phyloP scores from a whole-genome alignment of 164 flowering plant genomes.

The Chimonanthus praecox region DNA sequence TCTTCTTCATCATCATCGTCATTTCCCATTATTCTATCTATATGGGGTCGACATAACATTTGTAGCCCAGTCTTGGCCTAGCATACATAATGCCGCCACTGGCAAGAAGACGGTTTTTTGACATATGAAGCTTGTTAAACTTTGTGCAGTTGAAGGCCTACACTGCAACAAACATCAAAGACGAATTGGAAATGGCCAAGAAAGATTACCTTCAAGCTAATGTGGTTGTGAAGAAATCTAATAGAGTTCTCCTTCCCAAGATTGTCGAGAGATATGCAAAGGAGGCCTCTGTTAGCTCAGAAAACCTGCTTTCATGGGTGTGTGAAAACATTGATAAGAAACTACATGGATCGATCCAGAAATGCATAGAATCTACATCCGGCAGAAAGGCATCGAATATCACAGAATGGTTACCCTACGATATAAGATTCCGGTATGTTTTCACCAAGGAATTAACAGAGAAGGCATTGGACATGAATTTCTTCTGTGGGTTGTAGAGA shows the following conservation, averaged over 20 bases:
- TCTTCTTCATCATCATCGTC: no score
- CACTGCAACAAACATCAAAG: constrained; percentile 54
- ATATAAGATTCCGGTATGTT: constrained; percentile 56
- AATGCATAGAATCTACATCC: constrained; percentile 40
- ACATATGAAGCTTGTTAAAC: neutral
- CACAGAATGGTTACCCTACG: constrained; percentile 77
- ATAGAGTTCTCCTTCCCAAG: constrained; percentile 64
- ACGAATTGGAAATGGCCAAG: constrained; percentile 63
- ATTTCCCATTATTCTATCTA: no score
- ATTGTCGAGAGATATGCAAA: constrained; percentile 62
- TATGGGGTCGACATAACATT: no score
- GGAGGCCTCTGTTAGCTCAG: constrained; percentile 46
- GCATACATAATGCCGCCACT: no score
- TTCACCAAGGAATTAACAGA: constrained; percentile 55
- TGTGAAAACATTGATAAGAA: constrained; percentile 55
- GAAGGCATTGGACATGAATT: constrained; percentile 52
- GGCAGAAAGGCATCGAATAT: constrained; percentile 47
- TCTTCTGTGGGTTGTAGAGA: neutral
- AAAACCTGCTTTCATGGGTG: constrained; percentile 62
- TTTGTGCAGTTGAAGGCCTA: constrained; percentile 62
- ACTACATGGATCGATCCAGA: constrained; percentile 54
- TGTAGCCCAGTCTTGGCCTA: no score
- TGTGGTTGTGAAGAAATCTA: constrained; percentile 63
- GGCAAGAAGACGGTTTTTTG: no score
- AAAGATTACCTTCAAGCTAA: constrained; percentile 71